Evolutionary conservation across 129 eudicot genomes (phyloP), one percentile per base, ranked within the genome.

Genomic region (Flaveria ramosissima): DNA sequence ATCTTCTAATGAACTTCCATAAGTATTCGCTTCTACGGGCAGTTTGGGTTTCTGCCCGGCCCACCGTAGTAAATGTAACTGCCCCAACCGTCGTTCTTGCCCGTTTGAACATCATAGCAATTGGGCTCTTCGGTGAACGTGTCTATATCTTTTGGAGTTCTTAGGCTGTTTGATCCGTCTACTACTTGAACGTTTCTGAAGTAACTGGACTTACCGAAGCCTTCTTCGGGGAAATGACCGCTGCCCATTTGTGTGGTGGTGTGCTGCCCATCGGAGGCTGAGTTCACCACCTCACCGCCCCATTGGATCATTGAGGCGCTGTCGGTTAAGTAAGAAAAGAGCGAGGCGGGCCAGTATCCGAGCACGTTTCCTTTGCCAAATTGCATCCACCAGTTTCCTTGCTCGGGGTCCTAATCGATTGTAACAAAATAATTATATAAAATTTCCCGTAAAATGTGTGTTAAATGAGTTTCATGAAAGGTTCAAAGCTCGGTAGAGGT

Each of bases 331-430:
- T 89, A 87, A 11, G 96, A 87, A 70, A 92, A 89, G 67, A 92
- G 73, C 9, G 77, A 88, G 1, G 73, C 87, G 12, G 97, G 97
- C 97, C 97, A 92, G 77, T 92, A 92, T 41, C 97, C 97, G 3
- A 92, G 76, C 42, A 92, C 97, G 41, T 89, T 74, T 55, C 80
- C 88, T 0, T 83, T 87, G 47, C 97, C 97, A 71, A 87, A 92
- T 78, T 92, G 95, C 95, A 92, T 89, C 97, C 97, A 92, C 97
- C 97, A 92, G 70, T 92, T 85, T 1, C 97, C 97, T 73, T 92
- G 96, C 70, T 84, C 86, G n/a, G 96, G 98, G 75, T 92, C 98
- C 98, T 92, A 82, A 59, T 45, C 32, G 10, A 51, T 63, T 63
- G 65, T 24, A 70, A 45, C 52, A 64, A 50, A 70, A 15, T 30